These are phyloP conservation scores for Dalbergia cultrata DNA, from an alignment of 306 rosid species.

Conservation along the genomic window DNA sequence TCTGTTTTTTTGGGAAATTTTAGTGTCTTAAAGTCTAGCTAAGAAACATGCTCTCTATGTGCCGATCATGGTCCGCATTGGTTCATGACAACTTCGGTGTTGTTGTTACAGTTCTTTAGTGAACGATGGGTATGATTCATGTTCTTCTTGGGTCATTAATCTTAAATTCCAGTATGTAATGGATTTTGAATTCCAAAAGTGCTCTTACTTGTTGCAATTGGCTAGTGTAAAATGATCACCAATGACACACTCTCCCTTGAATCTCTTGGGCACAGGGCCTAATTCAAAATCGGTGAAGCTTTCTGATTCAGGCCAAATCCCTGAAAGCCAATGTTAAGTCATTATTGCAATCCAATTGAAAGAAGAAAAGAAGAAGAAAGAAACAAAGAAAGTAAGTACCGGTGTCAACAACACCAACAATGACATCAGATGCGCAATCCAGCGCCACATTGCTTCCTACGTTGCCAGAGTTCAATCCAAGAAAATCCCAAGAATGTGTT, in stretches of 20 bases:
- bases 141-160: too few relatives aligned
- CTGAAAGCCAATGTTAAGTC: slow-evolving; percentile 43
- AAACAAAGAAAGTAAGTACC: slow-evolving; percentile 52
- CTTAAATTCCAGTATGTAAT: too few relatives aligned
- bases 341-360: neutral
- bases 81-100: too few relatives aligned
- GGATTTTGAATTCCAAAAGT: slow-evolving; percentile 27
- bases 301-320: slow-evolving; percentile 82
- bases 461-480: slow-evolving; percentile 54
- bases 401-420: slow-evolving; percentile 74
- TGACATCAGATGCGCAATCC: slow-evolving; percentile 55
- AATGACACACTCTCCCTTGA: slow-evolving; percentile 73
- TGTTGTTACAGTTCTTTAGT: too few relatives aligned
- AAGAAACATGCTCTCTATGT: too few relatives aligned
- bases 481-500: slow-evolving; percentile 80
- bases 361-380: neutral
- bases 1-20: too few relatives aligned
- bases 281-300: slow-evolving; percentile 75
- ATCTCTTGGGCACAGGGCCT: slow-evolving; percentile 68
- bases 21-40: too few relatives aligned
- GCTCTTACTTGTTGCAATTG: slow-evolving; percentile 74
- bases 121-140: too few relatives aligned
- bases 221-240: slow-evolving; percentile 69
- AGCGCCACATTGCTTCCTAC: slow-evolving; percentile 39
- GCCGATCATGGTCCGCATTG: too few relatives aligned